A percentile compares a stretch with the other conserved stretches of the same genome.
phyloP scores from a whole-genome alignment of 2,329 filamentous ascomycete species.

The Fusarium coicis region DNA sequence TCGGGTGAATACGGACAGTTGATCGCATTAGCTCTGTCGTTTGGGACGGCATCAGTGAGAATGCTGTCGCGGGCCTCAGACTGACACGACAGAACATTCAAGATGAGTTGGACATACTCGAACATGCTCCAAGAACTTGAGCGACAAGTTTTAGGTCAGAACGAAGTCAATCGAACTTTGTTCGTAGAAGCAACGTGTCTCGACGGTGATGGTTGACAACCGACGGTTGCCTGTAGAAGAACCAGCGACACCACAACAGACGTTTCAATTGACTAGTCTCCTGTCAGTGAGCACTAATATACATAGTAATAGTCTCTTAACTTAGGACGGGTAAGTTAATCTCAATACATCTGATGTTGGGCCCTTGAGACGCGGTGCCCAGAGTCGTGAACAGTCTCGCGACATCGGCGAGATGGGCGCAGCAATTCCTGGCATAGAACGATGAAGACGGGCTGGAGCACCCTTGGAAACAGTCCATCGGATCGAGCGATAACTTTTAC shows the following conservation, averaged over 20 bases:
- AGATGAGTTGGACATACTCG: rapidly evolving
- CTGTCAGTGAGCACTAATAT: rapidly evolving
- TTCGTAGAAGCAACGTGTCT: background rate
- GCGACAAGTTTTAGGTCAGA: too few species aligned
- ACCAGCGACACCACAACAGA: background rate
- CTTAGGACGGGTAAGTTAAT: too few species aligned
- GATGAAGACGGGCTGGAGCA: rapidly evolving
- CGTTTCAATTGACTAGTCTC: too few species aligned
- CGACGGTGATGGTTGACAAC: background rate
- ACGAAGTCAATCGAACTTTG: too few species aligned
- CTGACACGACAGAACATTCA: too few species aligned
- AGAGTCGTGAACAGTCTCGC: background rate
- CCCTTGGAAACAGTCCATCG: rapidly evolving
- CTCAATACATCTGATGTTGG: too few species aligned
- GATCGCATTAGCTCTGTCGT: too few species aligned
- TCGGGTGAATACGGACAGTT: background rate
- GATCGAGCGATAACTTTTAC: rapidly evolving
- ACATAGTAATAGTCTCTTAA: background rate
- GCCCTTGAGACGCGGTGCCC: rapidly evolving
- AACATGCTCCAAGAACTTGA: rapidly evolving
- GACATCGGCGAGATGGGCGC: background rate
- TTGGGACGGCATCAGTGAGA: background rate
- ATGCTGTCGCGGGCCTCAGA: background rate
- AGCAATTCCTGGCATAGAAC: background rate
- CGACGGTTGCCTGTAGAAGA: background rate